Evolutionary conservation across 257 asterid species (phyloP).

Genomic region (Nicotiana attenuata): DNA sequence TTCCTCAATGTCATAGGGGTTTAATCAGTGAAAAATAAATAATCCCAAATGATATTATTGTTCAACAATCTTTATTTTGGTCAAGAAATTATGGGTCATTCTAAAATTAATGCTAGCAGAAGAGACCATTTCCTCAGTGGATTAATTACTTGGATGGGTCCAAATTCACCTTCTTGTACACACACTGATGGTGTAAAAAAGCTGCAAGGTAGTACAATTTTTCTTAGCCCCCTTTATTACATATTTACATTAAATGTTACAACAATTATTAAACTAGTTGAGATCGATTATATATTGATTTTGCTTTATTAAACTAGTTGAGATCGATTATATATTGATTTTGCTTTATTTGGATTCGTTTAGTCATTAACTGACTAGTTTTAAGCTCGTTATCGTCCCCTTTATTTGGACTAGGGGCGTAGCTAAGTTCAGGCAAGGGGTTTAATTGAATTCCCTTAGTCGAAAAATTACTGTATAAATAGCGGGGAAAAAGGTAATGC

Average conservation of each 20-base stretch:
- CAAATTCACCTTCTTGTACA: background rate
- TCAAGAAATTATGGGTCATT: slow-evolving; percentile 6
- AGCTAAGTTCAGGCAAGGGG: too few relatives aligned
- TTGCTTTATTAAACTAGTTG: background rate
- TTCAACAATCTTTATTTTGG: background rate
- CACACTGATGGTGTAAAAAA: background rate
- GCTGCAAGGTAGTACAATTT: background rate
- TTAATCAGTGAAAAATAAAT: background rate
- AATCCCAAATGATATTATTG: background rate
- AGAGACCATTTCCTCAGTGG: slow-evolving; percentile 6
- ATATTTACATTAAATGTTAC: background rate
- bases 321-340: background rate
- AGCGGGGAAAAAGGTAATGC: too few relatives aligned
- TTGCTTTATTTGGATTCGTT: background rate
- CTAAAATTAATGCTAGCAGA: background rate
- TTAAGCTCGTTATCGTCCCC: background rate
- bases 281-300: background rate
- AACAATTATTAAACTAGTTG: slow-evolving; percentile 1
- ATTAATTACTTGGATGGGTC: background rate
- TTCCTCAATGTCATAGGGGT: background rate
- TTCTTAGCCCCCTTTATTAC: background rate
- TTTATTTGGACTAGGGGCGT: background rate
- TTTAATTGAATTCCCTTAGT: too few relatives aligned
- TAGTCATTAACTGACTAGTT: background rate
- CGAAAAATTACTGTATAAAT: too few relatives aligned